Conservation (phyloP, 1,284 basidiomycete genomes). For the Exsudoporus floridanus region DNA sequence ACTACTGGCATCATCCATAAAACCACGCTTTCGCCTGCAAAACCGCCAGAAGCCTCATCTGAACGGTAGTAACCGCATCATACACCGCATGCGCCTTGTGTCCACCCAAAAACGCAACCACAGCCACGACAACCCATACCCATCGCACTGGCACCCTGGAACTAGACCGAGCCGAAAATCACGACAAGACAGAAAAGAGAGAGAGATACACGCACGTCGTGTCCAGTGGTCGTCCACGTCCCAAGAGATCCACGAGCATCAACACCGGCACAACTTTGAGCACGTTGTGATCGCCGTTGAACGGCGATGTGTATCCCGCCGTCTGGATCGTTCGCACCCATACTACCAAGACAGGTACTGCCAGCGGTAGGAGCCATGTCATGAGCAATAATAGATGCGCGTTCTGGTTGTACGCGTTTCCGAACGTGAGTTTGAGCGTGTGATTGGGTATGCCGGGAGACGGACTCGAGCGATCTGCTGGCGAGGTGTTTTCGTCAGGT, state of each 20-base stretch:
- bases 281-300: slow-evolving; percentile 77
- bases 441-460: not conserved
- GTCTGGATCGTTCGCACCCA: slow-evolving; percentile 85
- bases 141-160: slow-evolving; percentile 46
- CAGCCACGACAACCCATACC: slow-evolving; percentile 50
- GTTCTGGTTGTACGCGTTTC: slow-evolving; percentile 47
- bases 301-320: slow-evolving; percentile 71
- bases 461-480: not conserved
- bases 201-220: slow-evolving; percentile 37
- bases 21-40: slow-evolving; percentile 14
- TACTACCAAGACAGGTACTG: slow-evolving; percentile 78
- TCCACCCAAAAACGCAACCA: slow-evolving; percentile 59
- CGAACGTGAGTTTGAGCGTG: slow-evolving; percentile 8
- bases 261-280: slow-evolving; percentile 67
- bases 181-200: not conserved
- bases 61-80: slow-evolving; percentile 43
- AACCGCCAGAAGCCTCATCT: slow-evolving; percentile 20
- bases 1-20: slow-evolving; percentile 8
- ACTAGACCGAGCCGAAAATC: slow-evolving; percentile 4
- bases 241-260: slow-evolving; percentile 60
- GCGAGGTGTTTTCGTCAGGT: not conserved
- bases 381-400: slow-evolving; percentile 73
- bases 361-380: slow-evolving; percentile 80
- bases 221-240: slow-evolving; percentile 46
- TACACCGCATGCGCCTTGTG: slow-evolving; percentile 61